Evolutionary conservation across 495 filamentous ascomycete genomes (phyloP).

Genomic region (Lasiosphaeria miniovina): DNA sequence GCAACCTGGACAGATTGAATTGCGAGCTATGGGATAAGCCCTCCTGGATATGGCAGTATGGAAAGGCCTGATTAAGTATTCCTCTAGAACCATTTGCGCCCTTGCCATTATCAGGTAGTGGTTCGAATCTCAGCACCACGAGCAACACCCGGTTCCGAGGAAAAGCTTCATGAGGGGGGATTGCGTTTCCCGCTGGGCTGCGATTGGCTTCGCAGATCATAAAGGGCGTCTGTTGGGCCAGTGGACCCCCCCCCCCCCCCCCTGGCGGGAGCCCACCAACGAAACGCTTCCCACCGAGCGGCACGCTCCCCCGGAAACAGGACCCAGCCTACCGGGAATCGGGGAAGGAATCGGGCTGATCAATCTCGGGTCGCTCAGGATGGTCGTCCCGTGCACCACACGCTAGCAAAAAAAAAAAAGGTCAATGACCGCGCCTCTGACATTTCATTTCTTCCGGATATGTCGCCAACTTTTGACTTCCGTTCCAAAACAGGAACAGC

Average conservation of each 20-base stretch:
- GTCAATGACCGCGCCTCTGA: not conserved
- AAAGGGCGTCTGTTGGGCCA: conserved; percentile 1
- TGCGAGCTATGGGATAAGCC: no score
- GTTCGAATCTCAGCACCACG: not conserved
- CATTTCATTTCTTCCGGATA: not conserved
- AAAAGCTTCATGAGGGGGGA: not conserved
- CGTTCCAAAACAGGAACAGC: conserved; percentile 1
- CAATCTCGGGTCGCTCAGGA: not conserved
- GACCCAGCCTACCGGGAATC: conserved; percentile 4
- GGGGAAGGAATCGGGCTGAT: conserved; percentile 6
- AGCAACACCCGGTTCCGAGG: not conserved
- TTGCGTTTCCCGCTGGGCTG: not conserved
- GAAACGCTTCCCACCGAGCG: not conserved
- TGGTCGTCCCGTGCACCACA: not conserved
- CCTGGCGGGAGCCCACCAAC: not conserved
- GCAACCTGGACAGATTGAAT: no score
- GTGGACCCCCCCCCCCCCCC: not conserved
- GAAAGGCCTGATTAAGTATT: no score
- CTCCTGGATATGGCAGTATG: no score
- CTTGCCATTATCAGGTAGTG: no score
- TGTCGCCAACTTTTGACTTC: not conserved
- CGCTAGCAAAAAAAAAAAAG: not conserved
- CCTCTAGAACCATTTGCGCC: no score
- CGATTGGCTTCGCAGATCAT: conserved; percentile 18
- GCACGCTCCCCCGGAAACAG: conserved; percentile 1